Base-by-base conservation (phyloP, 345 rosid species). In the Populus euphratica region DNA sequence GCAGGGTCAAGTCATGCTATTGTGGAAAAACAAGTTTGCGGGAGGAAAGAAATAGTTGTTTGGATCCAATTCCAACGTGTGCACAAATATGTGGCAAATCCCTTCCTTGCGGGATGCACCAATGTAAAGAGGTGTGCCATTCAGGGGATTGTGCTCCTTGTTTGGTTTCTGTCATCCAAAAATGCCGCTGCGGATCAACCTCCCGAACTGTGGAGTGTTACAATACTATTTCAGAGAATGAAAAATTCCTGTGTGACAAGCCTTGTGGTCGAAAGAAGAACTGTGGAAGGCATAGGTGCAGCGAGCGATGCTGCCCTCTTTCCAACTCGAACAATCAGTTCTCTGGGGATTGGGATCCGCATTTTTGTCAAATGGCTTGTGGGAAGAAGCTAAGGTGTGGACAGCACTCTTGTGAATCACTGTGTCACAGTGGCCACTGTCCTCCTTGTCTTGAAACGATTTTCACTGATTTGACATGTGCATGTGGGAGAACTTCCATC, bases 341-440 rank as follows among this genome's bases (percentile, higher is more conserved):
- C 21, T 83, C 89, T 70, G 91, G 87, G 17, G 86, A 85, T 44
- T 90, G 94, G 97, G 96, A 96, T 81, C 95, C 93, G 14, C 98
- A 96, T 81, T 85, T 89, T 52, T 96, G 99, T 83, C 93, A 93
- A 72, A 85, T 94, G 87, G 80, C 90, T 7, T 96, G 99, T 82
- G 97, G 88, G 70, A 96, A 96, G 91, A 92, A 91, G 86, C 90
- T 92, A 61, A 90, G 97, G 78, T 94, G 99, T 61, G 94, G 97
- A 59, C 97, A 92, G 75, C 98, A 96, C 88, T 83, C 88, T 69
- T 96, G 99, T 82, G 93, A 92, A 75, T 84, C 94, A 4, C 79
- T 90, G 52, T 96, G 98, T 89, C 98, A 96, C 78, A 92, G 94
- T 85, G 99, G 99, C 41, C 97, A 96, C 71, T 96, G 97, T 79